Percentiles rank a stretch among this genome's conserved stretches.
Evolutionary conservation across 257 asterid genomes (phyloP).

Genomic region (Misopates orontium): DNA sequence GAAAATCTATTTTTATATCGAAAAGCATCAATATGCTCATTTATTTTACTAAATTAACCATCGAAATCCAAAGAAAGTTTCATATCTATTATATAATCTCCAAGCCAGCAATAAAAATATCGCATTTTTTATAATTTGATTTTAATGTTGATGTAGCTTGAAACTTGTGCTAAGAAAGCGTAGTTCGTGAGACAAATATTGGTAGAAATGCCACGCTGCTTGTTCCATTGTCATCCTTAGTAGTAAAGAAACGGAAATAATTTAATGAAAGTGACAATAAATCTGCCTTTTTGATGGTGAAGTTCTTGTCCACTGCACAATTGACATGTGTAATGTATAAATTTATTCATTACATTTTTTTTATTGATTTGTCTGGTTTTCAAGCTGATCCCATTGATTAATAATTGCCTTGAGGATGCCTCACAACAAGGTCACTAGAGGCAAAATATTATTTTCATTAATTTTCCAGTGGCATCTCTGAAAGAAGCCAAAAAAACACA

Average conservation of each 20-base stretch:
- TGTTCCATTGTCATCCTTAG: conserved; percentile 21
- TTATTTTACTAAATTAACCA: too few relatives aligned
- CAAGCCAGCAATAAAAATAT: too few relatives aligned
- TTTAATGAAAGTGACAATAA: conserved; percentile 27
- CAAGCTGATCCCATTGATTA: neutral
- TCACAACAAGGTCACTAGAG: neutral
- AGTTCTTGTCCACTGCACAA: neutral
- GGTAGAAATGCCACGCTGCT: conserved; percentile 1
- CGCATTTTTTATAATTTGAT: too few relatives aligned
- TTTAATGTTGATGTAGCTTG: conserved; percentile 2
- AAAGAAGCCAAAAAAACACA: neutral
- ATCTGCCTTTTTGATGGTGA: conserved; percentile 24
- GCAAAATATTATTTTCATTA: neutral
- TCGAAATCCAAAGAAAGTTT: too few relatives aligned
- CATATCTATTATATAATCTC: too few relatives aligned
- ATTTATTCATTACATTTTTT: neutral
- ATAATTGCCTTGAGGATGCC: neutral
- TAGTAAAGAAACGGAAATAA: conserved; percentile 31
- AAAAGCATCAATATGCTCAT: too few relatives aligned
- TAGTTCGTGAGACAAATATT: conserved; percentile 12
- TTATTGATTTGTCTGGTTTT: conserved; percentile 4
- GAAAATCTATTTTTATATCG: too few relatives aligned
- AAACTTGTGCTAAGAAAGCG: neutral
- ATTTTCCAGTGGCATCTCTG: neutral
- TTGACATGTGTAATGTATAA: neutral